A percentile compares a stretch with the other conserved stretches of the same genome.
phyloP scores from a whole-genome alignment of 305 asterid species.

The Rubia tinctorum region DNA sequence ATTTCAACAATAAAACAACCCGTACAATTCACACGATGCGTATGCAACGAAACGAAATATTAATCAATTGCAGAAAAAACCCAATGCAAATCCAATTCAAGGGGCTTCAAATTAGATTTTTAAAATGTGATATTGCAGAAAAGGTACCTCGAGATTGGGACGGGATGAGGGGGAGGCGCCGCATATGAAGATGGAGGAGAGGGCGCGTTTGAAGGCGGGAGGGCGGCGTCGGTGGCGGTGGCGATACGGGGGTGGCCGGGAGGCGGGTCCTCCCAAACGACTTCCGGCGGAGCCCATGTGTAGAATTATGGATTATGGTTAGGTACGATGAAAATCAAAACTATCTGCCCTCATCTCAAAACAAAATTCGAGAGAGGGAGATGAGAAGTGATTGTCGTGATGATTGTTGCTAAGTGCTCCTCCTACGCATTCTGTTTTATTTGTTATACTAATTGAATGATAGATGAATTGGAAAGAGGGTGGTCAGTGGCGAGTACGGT shows the following conservation, averaged over 20 bases:
- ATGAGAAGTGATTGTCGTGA: conserved; percentile 1
- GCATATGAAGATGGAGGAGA: conserved; percentile 30
- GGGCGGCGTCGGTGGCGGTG: conserved; percentile 6
- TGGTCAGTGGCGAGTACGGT: neutral
- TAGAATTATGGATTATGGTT: neutral
- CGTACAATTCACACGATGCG: neutral
- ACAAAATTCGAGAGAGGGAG: neutral
- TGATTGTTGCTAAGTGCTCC: neutral
- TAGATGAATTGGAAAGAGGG: neutral
- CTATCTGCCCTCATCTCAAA: conserved; percentile 21
- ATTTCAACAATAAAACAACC: conserved; percentile 1
- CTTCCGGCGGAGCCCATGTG: conserved; percentile 31
- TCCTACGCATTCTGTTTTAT: neutral
- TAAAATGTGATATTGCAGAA: neutral
- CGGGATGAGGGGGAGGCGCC: conserved; percentile 26
- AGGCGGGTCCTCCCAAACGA: conserved; percentile 23
- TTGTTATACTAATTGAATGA: neutral
- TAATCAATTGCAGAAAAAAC: neutral
- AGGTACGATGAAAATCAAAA: neutral
- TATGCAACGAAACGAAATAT: neutral
- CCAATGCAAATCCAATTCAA: neutral
- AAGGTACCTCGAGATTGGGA: conserved; percentile 16
- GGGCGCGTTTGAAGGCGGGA: conserved; percentile 24
- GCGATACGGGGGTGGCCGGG: conserved; percentile 12
- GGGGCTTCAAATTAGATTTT: neutral